Conservation (phyloP, 129 eudicot genomes). For the Helianthus tuberosus region DNA sequence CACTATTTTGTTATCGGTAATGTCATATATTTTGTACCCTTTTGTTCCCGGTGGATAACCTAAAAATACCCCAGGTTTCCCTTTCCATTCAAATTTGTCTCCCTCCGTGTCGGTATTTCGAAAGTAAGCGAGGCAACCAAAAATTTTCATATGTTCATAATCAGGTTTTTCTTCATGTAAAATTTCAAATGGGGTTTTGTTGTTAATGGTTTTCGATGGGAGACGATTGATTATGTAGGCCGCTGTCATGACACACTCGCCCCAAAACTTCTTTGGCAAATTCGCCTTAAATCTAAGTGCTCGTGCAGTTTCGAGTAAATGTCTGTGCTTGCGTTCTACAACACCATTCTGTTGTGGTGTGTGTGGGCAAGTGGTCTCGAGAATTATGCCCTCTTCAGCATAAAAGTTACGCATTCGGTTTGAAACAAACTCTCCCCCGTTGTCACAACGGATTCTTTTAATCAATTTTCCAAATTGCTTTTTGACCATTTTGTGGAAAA, state of each 20-base stretch:
- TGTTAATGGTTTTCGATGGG: background rate
- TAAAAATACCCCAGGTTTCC: too few species aligned
- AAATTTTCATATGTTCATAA: background rate
- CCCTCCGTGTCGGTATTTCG: background rate
- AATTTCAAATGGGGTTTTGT: background rate
- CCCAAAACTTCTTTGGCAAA: background rate
- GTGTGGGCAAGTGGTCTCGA: background rate
- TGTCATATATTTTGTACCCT: too few species aligned
- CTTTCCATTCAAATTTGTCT: too few species aligned
- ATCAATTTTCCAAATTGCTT: background rate
- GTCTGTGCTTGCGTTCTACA: background rate
- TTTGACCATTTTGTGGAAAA: background rate
- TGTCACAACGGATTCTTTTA: background rate
- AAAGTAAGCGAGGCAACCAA: background rate
- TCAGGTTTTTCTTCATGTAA: too few species aligned
- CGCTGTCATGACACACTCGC: background rate
- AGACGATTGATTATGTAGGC: background rate
- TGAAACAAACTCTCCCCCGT: background rate
- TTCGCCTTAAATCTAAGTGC: background rate
- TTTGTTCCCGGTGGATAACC: too few species aligned
- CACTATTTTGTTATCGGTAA: too few species aligned
- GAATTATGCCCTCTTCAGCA: background rate
- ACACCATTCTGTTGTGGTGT: background rate
- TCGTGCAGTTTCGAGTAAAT: background rate
- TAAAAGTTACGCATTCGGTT: background rate